Base-by-base conservation (phyloP, 2,329 filamentous ascomycete genomes). In the Cladobotryum protrusum region DNA sequence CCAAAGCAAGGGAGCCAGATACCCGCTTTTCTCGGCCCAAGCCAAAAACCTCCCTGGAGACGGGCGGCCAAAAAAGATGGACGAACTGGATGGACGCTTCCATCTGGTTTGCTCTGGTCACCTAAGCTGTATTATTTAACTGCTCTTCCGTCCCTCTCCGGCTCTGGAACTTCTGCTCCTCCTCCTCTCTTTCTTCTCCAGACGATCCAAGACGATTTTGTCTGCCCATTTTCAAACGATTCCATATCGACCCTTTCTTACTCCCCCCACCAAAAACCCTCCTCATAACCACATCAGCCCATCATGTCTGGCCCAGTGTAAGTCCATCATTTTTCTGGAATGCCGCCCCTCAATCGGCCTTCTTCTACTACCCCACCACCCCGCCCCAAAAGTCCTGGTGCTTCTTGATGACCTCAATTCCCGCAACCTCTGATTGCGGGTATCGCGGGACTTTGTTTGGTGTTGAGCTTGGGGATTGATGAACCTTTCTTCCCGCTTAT, bases 231-330 rank as follows among this genome's bases (percentile, higher is more conserved):
- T 24, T 24, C 11, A 29, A n/a, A 29, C 24, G 11, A 29, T 29
- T 29, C 11, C 6, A 15, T 14, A 32, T 18, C 20, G 42, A n/a
- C 18, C 42, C 8, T 44, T 32, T 44, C 19, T 32, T n/a, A n/a
- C n/a, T n/a, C n/a, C 32, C 18, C 42, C 42, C 24, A 11, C 17
- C 14, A 20, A 8, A 14, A 37, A 42, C 39, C 39, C 34, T 15
- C 37, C 45, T 14, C 13, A 46, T 20, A 44, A n/a, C 45, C 41
- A 8, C 41, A 40, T 41, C 39, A 29, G 36, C 32, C 15, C 71
- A 78, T 71, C 71, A 82, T 83, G 79, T 82, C 79, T 77, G 78
- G 78, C 69, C 71, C 82, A 72, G 80, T 82, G 82, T 85, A 81
- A 84, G 82, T 83, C 56, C 9, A 49, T 36, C 15, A 48, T 29